Conservation (phyloP, 352 stramenopile species). For the Phytophthora vignae region DNA sequence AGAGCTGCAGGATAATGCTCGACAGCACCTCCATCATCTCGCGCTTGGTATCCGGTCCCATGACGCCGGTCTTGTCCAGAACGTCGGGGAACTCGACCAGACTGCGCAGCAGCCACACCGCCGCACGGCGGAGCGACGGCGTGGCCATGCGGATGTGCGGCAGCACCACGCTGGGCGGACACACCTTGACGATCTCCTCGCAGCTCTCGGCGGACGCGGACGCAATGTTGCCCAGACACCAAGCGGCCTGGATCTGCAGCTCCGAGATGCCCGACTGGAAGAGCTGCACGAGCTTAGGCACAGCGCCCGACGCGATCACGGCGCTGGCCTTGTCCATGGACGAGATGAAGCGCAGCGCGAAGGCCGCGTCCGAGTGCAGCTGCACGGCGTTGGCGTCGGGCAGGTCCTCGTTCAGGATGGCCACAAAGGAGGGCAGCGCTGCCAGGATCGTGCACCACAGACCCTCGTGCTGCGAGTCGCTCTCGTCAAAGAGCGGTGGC, state of each 20-base stretch:
- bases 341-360: conserved; percentile 88
- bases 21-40: conserved; percentile 78
- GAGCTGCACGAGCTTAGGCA: conserved; percentile 83
- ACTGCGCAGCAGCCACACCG: conserved; percentile 86
- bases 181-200: conserved; percentile 76
- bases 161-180: conserved; percentile 72
- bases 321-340: conserved; percentile 88
- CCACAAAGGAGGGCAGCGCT: conserved; percentile 83
- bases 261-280: conserved; percentile 90
- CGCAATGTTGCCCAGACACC: conserved; percentile 89
- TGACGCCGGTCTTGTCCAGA: conserved; percentile 57
- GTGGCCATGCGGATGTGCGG: conserved; percentile 89
- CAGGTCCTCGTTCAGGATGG: conserved; percentile 78
- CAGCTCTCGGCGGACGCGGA: conserved; percentile 79
- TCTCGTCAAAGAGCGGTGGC: conserved; percentile 84
- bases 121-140: conserved; percentile 72
- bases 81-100: conserved; percentile 87
- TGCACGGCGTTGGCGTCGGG: conserved; percentile 69
- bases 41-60: conserved; percentile 63
- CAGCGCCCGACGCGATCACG: conserved; percentile 76
- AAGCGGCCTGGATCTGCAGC: conserved; percentile 88
- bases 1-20: conserved; percentile 84
- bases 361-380: conserved; percentile 87
- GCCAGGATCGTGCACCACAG: conserved; percentile 85
- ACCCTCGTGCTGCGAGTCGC: conserved; percentile 82